Evolutionary conservation across 257 asterid species (phyloP).

Genomic region (Plantago elongata): DNA sequence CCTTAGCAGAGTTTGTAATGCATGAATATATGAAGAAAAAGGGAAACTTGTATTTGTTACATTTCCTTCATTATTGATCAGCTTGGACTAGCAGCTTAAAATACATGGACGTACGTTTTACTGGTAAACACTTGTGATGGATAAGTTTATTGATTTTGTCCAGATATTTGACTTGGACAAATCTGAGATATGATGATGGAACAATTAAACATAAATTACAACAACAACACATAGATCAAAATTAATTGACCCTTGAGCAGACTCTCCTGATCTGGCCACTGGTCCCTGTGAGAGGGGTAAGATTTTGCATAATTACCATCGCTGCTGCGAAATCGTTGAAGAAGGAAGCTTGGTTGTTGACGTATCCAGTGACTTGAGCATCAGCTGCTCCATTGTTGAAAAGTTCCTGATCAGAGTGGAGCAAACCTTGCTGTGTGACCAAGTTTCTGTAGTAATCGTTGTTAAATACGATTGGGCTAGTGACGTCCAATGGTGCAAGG

Average conservation of each 20-base stretch:
- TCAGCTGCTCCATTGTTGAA: slow-evolving; percentile 61
- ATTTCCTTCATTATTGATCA: no score
- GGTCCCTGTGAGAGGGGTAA: slow-evolving; percentile 60
- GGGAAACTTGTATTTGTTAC: no score
- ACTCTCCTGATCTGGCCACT: slow-evolving; percentile 59
- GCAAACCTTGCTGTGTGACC: slow-evolving; percentile 35
- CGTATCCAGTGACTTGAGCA: slow-evolving; percentile 48
- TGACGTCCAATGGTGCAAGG: slow-evolving; percentile 37
- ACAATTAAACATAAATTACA: no score
- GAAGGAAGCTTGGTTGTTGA: slow-evolving; percentile 34
- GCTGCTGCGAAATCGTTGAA: slow-evolving; percentile 56
- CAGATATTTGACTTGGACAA: no score
- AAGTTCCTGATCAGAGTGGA: slow-evolving; percentile 66
- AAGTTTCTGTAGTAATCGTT: slow-evolving; percentile 50
- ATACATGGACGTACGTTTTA: no score
- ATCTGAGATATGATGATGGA: no score
- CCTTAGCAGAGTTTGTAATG: no score
- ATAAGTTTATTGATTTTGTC: no score
- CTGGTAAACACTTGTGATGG: no score
- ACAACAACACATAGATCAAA: no score
- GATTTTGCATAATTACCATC: slow-evolving; percentile 68
- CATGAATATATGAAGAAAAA: no score
- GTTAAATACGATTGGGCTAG: slow-evolving; percentile 36
- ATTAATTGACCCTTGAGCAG: slow-evolving; percentile 51
- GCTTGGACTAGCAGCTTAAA: no score